Base-by-base conservation (phyloP, 306 rosid species). In the Medicago ruthenica region DNA sequence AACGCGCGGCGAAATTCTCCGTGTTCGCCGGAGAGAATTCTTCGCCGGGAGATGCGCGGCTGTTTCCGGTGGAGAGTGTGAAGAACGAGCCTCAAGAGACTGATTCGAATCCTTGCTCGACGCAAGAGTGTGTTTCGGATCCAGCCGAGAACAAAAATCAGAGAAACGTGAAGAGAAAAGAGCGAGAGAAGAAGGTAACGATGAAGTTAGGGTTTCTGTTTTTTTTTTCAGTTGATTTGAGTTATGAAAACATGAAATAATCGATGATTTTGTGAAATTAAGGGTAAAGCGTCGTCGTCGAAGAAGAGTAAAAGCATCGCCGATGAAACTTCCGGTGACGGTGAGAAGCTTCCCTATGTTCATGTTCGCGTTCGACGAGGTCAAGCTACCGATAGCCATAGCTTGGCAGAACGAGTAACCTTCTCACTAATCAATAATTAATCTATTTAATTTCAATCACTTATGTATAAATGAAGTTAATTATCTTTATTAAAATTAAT, bases 311-410 rank as follows among this genome's bases (percentile, higher is more conserved):
- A 91, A 85, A 79, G 74, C 74, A 65, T 40, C 47, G 88, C 88
- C 58, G 76, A 74, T 65, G 92, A 91, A 47, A 71, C 59, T 58
- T 71, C 85, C 21, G 90, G 88, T 24, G 94, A 87, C 60, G 88
- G 88, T 4, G 91, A 82, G 76, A 86, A 88, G 83, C 88, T 90
- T 82, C 97, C 98, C 0, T 94, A 91, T 40, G 93, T 94, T 68
- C 98, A 94, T 44, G 98, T 94, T 57, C 91, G 98, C 84, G 98
- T 94, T 82, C 96, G 93, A 76, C 97, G 98, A 55, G 98, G 98
- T 72, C 95, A 94, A 90, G 98, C 98, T 24, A 94, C 97, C 5
- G 98, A 94, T 54, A 90, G 93, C 86, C 98, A 94, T 81, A 94
- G 98, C 86, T 79, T 94, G 64, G 98, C 98, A 81, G 98, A 94